Evolutionary conservation across 2,329 filamentous ascomycete genomes (phyloP), one percentile per base, ranked within the genome.

Genomic region (Clonostachys rosea): DNA sequence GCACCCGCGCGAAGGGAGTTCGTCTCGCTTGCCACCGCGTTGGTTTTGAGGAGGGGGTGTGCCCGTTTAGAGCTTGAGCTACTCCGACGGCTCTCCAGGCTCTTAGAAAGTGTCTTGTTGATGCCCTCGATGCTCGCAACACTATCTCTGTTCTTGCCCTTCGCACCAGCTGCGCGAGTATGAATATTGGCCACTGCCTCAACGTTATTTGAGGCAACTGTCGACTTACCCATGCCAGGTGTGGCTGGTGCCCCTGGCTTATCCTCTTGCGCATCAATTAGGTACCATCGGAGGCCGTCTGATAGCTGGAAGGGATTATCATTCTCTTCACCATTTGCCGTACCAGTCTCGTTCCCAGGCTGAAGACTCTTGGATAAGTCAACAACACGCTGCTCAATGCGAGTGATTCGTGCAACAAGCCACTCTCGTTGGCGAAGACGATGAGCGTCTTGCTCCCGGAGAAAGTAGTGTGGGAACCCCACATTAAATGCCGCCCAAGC

Each of bases 401-500:
- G 90, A 12, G 84, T 84, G 49, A 99, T 97, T 14, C 94, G 85
- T 9, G 94, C 94, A 8, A 99, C 85, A n/a, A 99, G 82, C 91
- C 94, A 99, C 62, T 99, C 94, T 35, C 92, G 81, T 43, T 84
- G 85, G 33, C 86, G 83, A 6, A 99, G 74, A 50, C 89, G 86
- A 66, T 99, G 95, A 2, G 78, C 79, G 57, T 97, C 92, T 63
- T 95, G 88, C 65, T 99, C 94, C 35, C 91, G 87, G 4, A 99
- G 76, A 70, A 99, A 99, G 70, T 94, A 97, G 64, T 99, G 94
- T 9, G 94, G 94, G 50, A 92, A 95, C 2, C 91, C 92, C 34
- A 99, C 89, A 59, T 99, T 99, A 77, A 99, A 99, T 1, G 94
- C 94, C 6, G 94, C 94, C 94, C 94, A 99, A 1, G 94, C 92